phyloP scores from a whole-genome alignment of 192 early-diverging fungal genomes.

The Spizellomyces punctatus region DNA sequence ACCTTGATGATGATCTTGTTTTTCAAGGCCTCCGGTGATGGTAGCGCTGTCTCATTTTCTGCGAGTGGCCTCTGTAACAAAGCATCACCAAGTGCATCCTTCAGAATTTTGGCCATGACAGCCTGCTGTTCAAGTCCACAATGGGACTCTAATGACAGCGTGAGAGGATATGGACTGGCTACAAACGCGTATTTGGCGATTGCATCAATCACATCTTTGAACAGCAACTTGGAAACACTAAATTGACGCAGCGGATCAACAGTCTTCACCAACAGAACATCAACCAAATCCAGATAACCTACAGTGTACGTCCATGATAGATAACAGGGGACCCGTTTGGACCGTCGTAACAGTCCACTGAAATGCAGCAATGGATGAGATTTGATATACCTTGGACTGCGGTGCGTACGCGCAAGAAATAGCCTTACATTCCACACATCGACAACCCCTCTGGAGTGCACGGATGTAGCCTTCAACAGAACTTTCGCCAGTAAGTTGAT shows the following conservation, averaged over 20 bases:
- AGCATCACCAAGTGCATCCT: constrained; percentile 66
- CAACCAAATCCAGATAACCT: constrained; percentile 21
- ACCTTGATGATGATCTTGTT: constrained; percentile 77
- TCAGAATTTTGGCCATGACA: constrained; percentile 71
- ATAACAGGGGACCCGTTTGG: constrained; percentile 74
- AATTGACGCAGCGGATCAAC: not conserved
- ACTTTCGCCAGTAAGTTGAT: constrained; percentile 78
- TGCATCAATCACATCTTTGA: constrained; percentile 80
- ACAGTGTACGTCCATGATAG: constrained; percentile 84
- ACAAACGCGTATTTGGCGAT: constrained; percentile 87
- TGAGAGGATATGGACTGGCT: constrained; percentile 78
- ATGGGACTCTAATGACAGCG: constrained; percentile 83
- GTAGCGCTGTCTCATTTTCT: constrained; percentile 48
- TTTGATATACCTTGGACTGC: constrained; percentile 7
- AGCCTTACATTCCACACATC: constrained; percentile 77
- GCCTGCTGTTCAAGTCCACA: constrained; percentile 76
- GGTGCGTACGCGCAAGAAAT: too few relatives aligned
- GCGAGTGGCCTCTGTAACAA: constrained; percentile 58
- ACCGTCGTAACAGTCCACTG: constrained; percentile 93
- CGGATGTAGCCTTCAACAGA: constrained; percentile 88
- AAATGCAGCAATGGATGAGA: constrained; percentile 8
- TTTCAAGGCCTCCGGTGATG: constrained; percentile 73
- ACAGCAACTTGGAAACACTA: constrained; percentile 76
- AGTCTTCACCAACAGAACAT: not conserved
- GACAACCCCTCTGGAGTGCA: constrained; percentile 81